phyloP scores from a whole-genome alignment of 768 basidiomycete species.

The Krasilnikovozyma curviuscula region DNA sequence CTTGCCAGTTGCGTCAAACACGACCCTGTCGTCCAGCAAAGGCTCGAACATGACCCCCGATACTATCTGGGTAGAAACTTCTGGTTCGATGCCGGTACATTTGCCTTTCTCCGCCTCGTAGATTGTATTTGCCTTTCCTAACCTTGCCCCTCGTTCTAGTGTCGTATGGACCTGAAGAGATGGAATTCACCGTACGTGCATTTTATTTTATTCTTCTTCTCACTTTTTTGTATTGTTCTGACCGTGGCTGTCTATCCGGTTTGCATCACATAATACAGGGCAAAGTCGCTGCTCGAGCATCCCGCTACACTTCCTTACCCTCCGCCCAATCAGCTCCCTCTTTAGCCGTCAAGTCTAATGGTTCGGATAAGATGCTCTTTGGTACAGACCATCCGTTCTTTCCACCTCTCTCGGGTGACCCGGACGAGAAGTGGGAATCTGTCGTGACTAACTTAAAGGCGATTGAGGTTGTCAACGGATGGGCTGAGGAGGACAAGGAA shows the following conservation, averaged over 20 bases:
- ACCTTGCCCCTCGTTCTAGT: too few species aligned
- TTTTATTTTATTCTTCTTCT: background rate
- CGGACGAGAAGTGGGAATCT: slow-evolving; percentile 49
- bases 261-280: slow-evolving; percentile 28
- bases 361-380: too few species aligned
- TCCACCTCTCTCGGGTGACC: slow-evolving; percentile 41
- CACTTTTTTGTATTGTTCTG: background rate
- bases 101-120: background rate
- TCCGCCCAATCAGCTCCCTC: background rate
- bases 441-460: slow-evolving; percentile 71
- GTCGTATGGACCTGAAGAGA: too few species aligned
- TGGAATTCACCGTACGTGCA: slow-evolving; percentile 41
- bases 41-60: slow-evolving; percentile 61
- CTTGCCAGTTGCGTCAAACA: slow-evolving; percentile 69
- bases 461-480: slow-evolving; percentile 45
- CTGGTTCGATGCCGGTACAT: background rate
- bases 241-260: slow-evolving; percentile 72
- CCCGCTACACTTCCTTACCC: slow-evolving; percentile 26
- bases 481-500: slow-evolving; percentile 40
- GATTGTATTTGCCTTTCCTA: slow-evolving; percentile 44
- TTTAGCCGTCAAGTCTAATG: background rate
- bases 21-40: slow-evolving; percentile 55
- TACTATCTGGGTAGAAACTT: slow-evolving; percentile 33
- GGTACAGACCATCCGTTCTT: slow-evolving; percentile 64
- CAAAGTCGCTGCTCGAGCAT: slow-evolving; percentile 45